Evolutionary conservation across 1,284 basidiomycete genomes (phyloP), one percentile per base, ranked within the genome.

Genomic region (Polyporus tsugae): DNA sequence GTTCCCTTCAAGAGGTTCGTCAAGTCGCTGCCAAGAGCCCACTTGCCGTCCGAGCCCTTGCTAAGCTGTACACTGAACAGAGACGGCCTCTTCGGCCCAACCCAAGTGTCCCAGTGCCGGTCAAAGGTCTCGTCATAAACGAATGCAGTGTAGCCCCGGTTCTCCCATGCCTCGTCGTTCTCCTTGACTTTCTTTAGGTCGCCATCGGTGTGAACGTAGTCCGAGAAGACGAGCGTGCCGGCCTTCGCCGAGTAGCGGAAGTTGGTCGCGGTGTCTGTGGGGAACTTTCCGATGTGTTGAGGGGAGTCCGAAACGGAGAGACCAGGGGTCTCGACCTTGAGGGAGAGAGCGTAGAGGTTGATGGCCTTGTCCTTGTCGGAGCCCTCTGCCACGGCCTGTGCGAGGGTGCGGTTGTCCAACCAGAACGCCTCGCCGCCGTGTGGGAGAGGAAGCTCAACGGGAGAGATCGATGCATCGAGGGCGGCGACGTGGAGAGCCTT

Each of bases 91-190:
- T 95, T 96, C 10, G 89, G 90, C 2, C 87, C 88, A 49, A 87
- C 83, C 95, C 95, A 97, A 5, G 88, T 91, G 80, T 97, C 95
- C 96, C 96, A 98, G 73, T 97, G 95, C 33, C 95, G 85, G 52
- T 89, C 90, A 76, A 88, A 95, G 1, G 87, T 85, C 60, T 86
- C 82, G 73, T 97, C 95, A 77, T 92, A 97, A 0, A 97, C 93
- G 73, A 87, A 83, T 1, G 93, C 95, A 1, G 86, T 86, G 71
- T 89, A 87, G 4, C 93, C 94, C 11, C 94, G 85, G 67, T 89
- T 85, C 68, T 90, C 89, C 82, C 89, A 95, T 60, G 82, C 84
- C 73, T 91, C 83, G 75, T 96, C 93, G 71, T 91, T 85, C 70
- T 87, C 83, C 69, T 84, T 87, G 15, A 91, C 90, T 6, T 87